Base-by-base conservation (phyloP, 1,284 basidiomycete species). In the Irpex sp. region DNA sequence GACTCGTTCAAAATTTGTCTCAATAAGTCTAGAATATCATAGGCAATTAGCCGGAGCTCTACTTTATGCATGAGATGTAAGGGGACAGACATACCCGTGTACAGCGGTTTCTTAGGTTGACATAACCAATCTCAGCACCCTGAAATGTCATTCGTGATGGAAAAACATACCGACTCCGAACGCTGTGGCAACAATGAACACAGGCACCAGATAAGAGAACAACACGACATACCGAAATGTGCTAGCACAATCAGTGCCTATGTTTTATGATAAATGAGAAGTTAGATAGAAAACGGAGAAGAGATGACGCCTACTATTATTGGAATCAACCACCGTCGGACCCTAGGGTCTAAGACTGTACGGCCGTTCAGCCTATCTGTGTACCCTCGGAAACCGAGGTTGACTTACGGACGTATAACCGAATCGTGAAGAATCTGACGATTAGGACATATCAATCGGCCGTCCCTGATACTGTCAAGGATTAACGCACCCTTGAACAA, bases 401-500 rank as follows among this genome's bases (percentile, higher is more conserved):
- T 9, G 60, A 48, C 56, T 34, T 2, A 61, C 63, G 26, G 61
- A 48, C 38, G 47, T 59, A 65, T 15, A 65, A 58, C 37, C 61
- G 40, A n/a, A 54, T 52, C 21, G 61, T 60, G 34, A 62, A 65
- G 44, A 65, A 65, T 17, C 64, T 65, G 61, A 17, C 37, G 40
- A n/a, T 21, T 2, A 34, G 4, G 15, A 13, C 9, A 3, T 2
- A 4, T 15, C 51, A 11, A 52, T 37, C 40, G 17, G 36, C 21
- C 9, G 13, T 38, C 54, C 51, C 15, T 26, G 26, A 19, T 40
- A 56, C 11, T 31, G 26, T 5, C 2, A 38, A 6, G 31, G 5
- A 34, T 34, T 34, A 8, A 62, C 64, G 17, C 9, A 65, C 64
- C 51, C 58, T 56, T 65, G 64, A 19, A 63, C 64, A 11, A 63